These are phyloP conservation scores for Trifolium fragiferum DNA, from an alignment of 306 rosid species.

Conservation along the genomic window DNA sequence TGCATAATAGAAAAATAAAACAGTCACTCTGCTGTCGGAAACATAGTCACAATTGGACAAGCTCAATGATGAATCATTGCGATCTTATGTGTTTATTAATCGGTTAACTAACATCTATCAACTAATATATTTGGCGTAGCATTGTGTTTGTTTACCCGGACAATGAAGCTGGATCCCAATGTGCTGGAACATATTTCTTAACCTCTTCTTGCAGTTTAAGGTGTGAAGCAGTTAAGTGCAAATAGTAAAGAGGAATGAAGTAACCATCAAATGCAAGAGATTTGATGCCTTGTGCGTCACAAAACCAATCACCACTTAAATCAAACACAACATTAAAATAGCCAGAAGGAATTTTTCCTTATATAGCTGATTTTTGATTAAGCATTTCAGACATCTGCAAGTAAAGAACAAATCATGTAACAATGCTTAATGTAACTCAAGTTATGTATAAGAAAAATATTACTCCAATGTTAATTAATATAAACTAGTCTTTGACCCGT, in stretches of 20 bases:
- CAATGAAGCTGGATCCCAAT: conserved; percentile 91
- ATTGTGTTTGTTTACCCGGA: conserved; percentile 60
- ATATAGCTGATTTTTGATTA: conserved; percentile 80
- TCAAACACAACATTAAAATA: conserved; percentile 80
- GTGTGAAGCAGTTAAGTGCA: conserved; percentile 81
- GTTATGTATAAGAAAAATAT: too few species aligned
- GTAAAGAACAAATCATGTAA: conserved; percentile 2
- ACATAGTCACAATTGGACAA: neutral
- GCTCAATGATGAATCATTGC: too few species aligned
- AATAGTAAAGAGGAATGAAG: conserved; percentile 80
- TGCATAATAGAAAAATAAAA: too few species aligned
- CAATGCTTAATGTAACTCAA: neutral
- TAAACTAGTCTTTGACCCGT: too few species aligned
- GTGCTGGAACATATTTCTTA: conserved; percentile 83
- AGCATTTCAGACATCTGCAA: conserved; percentile 94
- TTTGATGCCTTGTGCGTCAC: conserved; percentile 78
- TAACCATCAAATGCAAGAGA: conserved; percentile 89
- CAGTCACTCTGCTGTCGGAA: too few species aligned
- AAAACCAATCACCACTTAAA: conserved; percentile 86
- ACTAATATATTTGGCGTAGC: neutral
- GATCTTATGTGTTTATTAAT: neutral
- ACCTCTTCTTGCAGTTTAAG: conserved; percentile 67
- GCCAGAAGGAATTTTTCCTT: conserved; percentile 97
- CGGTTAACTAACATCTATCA: neutral
- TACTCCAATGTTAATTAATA: too few species aligned